These are phyloP conservation scores for Debaryomyces udenii DNA, from an alignment of 1,139 yeast species.

Conservation along the genomic window DNA sequence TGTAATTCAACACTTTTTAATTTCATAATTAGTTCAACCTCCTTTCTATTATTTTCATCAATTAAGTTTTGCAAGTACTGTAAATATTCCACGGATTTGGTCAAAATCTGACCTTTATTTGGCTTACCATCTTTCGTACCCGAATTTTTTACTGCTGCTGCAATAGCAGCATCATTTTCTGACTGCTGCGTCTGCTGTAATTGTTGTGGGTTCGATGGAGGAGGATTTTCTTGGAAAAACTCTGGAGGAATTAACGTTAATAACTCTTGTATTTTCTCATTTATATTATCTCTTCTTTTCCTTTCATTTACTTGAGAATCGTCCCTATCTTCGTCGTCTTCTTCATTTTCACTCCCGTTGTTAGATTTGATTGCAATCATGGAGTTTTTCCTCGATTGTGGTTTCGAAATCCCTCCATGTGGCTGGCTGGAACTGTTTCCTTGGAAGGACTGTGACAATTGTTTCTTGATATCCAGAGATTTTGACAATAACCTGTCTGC, in stretches of 20 bases:
- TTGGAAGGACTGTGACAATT: constrained; percentile 44
- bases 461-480: constrained; percentile 43
- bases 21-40: constrained; percentile 69
- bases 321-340: constrained; percentile 32
- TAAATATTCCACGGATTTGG: constrained; percentile 84
- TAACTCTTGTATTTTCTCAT: constrained; percentile 84
- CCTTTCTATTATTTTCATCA: constrained; percentile 76
- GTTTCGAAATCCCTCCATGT: constrained; percentile 45
- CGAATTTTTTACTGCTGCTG: constrained; percentile 49
- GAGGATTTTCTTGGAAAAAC: constrained; percentile 43
- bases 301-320: constrained; percentile 54
- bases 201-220: constrained; percentile 7
- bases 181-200: constrained; percentile 11
- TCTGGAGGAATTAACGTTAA: constrained; percentile 68
- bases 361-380: constrained; percentile 32
- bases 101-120: constrained; percentile 86
- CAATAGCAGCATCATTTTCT: constrained; percentile 20
- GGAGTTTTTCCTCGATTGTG: constrained; percentile 44
- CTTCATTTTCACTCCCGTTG: constrained; percentile 34
- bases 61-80: constrained; percentile 72
- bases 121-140: constrained; percentile 90
- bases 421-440: constrained; percentile 22
- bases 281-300: constrained; percentile 83
- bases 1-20: constrained; percentile 56
- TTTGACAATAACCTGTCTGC: constrained; percentile 33